These are phyloP conservation scores for Ophiostoma angusticollis DNA, from an alignment of 2,329 filamentous ascomycete species.

Conservation along the genomic window DNA sequence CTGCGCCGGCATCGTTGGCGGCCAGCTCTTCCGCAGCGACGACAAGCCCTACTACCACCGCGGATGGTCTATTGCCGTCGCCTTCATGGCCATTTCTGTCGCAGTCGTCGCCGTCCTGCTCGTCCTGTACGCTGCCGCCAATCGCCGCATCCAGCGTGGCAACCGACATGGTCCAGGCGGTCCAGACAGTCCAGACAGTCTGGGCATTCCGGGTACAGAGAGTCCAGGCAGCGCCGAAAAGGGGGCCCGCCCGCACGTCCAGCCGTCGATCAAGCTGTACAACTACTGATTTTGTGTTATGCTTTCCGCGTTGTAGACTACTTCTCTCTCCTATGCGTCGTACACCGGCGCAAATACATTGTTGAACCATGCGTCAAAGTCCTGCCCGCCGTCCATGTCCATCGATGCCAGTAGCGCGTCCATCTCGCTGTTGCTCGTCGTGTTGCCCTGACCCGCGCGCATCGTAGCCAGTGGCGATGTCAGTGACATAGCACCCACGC, in stretches of 20 bases:
- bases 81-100: conserved; percentile 7
- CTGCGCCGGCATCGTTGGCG: conserved; percentile 47
- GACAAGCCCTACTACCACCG: conserved; percentile 38
- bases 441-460: no score
- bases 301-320: no score
- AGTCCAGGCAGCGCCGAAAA: not conserved
- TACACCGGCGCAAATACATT: conserved; percentile 7
- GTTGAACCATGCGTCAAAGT: conserved; percentile 11
- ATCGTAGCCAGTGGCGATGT: not conserved
- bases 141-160: not conserved
- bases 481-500: not conserved
- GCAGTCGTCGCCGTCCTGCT: conserved; percentile 1
- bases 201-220: no score
- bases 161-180: no score
- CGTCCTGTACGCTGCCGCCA: not conserved
- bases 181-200: no score
- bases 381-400: conserved; percentile 5
- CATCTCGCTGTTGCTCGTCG: not conserved
- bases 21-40: conserved; percentile 44
- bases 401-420: not conserved
- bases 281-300: not conserved
- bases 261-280: not conserved
- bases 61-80: conserved; percentile 22
- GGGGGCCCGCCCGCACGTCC: not conserved
- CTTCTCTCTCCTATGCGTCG: no score